Evolutionary conservation across 1,284 basidiomycete species (phyloP).

Genomic region (Vanrija sp.): DNA sequence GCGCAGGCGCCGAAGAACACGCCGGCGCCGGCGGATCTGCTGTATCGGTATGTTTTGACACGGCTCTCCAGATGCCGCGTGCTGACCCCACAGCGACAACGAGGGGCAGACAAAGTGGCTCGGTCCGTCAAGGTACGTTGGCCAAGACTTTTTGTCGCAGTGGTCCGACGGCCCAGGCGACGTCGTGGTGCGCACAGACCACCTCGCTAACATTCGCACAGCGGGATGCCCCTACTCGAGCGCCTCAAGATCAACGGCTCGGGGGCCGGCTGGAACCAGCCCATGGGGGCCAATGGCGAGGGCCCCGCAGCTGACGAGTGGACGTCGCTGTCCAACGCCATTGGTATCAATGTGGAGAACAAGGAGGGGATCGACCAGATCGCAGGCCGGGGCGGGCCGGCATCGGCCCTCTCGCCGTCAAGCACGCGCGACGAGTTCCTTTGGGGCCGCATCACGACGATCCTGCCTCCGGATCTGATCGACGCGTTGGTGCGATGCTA

Average conservation of each 20-base stretch:
- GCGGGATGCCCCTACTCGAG: slow-evolving; percentile 35
- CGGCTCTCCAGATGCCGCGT: not conserved
- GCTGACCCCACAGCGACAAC: slow-evolving; percentile 13
- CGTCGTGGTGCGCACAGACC: not conserved
- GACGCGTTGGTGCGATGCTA: slow-evolving; percentile 28
- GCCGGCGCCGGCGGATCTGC: slow-evolving; percentile 8
- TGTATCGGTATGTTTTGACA: slow-evolving; percentile 21
- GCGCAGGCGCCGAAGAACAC: not conserved
- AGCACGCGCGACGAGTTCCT: slow-evolving; percentile 17
- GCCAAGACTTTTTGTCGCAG: too few species aligned
- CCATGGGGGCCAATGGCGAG: slow-evolving; percentile 14
- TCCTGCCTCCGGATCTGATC: slow-evolving; percentile 25
- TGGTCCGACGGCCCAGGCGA: slow-evolving; percentile 6
- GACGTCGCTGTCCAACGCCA: slow-evolving; percentile 32
- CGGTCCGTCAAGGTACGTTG: slow-evolving; percentile 19
- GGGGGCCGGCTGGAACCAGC: slow-evolving; percentile 7
- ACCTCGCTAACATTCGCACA: not conserved
- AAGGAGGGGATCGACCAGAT: slow-evolving; percentile 7
- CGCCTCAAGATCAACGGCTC: slow-evolving; percentile 23
- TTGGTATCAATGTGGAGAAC: slow-evolving; percentile 25
- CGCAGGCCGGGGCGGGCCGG: not conserved
- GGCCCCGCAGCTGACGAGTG: slow-evolving; percentile 25
- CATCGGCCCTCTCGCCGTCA: slow-evolving; percentile 10
- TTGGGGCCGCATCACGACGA: slow-evolving; percentile 23
- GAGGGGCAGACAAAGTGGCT: slow-evolving; percentile 35